Evolutionary conservation across 192 early-diverging fungal genomes (phyloP).

Genomic region (Backusella tuberculispora): DNA sequence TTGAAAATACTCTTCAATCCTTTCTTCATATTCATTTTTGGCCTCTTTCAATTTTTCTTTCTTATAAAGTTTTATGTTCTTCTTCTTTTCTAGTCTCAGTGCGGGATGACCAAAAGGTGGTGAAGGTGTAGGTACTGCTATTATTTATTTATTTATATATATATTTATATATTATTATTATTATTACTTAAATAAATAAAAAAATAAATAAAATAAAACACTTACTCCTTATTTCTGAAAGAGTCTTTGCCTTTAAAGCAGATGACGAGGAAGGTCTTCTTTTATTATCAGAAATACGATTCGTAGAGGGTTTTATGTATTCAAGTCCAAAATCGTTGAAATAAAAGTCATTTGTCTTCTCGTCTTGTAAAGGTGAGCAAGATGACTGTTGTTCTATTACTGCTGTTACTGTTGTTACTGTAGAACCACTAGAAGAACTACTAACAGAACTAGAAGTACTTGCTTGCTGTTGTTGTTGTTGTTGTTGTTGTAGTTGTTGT

Average conservation of each 20-base stretch:
- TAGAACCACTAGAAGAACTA: neutral
- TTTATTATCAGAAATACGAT: neutral
- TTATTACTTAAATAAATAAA: neutral
- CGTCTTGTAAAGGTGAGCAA: neutral
- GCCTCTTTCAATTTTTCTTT: slow-evolving; percentile 20
- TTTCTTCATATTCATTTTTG: slow-evolving; percentile 18
- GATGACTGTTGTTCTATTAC: too few relatives aligned
- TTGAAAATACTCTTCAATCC: slow-evolving; percentile 23
- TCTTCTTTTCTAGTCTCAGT: neutral
- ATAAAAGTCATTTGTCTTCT: slow-evolving; percentile 8
- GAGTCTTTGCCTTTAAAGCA: neutral
- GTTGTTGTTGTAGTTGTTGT: too few relatives aligned
- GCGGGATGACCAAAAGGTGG: neutral
- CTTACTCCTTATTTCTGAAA: slow-evolving; percentile 18
- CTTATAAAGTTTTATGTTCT: slow-evolving; percentile 8
- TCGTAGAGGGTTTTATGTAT: neutral
- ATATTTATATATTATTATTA: neutral
- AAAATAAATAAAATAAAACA: neutral
- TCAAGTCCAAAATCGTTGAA: slow-evolving; percentile 11
- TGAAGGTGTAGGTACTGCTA: neutral
- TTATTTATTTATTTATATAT: neutral
- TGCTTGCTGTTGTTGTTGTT: neutral
- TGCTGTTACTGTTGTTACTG: neutral
- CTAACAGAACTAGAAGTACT: neutral
- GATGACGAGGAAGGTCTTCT: neutral